Conservation (phyloP, 805 yeast genomes). For the Blastobotrys attinorum region DNA sequence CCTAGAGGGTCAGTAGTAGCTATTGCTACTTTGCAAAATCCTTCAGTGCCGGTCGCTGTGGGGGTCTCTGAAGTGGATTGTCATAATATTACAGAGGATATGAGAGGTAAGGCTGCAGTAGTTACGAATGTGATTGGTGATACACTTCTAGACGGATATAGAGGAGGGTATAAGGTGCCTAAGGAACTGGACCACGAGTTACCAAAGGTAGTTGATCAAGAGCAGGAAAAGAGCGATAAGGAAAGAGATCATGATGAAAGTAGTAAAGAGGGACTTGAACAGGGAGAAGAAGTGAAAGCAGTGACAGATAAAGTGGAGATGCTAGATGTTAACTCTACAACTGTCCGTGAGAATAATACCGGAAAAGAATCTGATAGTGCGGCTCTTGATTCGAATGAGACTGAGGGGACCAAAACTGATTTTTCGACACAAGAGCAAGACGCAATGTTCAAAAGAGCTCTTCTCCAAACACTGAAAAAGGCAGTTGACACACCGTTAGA, state of each 20-base stretch:
- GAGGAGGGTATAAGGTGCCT: slow-evolving; percentile 41
- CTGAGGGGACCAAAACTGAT: slow-evolving; percentile 9
- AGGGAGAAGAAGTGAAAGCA: slow-evolving; percentile 18
- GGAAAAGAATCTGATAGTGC: slow-evolving; percentile 3
- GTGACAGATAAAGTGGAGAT: slow-evolving; percentile 10
- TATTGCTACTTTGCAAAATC: slow-evolving; percentile 53
- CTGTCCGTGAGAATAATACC: slow-evolving; percentile 11
- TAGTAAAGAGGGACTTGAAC: slow-evolving; percentile 15
- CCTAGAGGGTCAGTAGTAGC: slow-evolving; percentile 58
- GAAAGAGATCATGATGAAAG: not conserved
- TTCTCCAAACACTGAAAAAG: slow-evolving; percentile 57
- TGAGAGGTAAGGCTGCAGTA: slow-evolving; percentile 71
- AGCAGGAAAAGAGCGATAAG: not conserved
- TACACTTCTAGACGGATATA: slow-evolving; percentile 45
- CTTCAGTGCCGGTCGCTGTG: slow-evolving; percentile 61
- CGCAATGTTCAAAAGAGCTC: slow-evolving; percentile 60
- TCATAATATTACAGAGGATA: slow-evolving; percentile 40
- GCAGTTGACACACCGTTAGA: slow-evolving; percentile 33
- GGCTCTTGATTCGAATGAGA: slow-evolving; percentile 3
- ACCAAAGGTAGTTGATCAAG: not conserved
- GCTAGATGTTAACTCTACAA: slow-evolving; percentile 4
- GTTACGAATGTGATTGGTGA: slow-evolving; percentile 65
- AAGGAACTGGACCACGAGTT: slow-evolving; percentile 21
- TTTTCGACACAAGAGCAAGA: slow-evolving; percentile 34
- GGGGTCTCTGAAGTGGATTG: slow-evolving; percentile 45